Conservation (phyloP, 768 basidiomycete species). For the Vishniacozyma victoriae region DNA sequence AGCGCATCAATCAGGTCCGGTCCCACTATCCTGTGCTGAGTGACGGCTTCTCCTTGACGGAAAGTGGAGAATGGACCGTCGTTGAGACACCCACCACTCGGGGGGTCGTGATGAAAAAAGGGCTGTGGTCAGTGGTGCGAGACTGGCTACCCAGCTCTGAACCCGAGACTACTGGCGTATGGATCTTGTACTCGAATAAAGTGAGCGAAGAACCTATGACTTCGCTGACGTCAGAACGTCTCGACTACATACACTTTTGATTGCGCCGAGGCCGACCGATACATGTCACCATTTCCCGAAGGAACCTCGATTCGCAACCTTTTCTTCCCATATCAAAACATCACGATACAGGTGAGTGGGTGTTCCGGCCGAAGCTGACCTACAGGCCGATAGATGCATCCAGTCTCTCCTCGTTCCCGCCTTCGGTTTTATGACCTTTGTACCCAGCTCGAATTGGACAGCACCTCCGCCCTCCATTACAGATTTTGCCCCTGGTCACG, state of each 20-base stretch:
- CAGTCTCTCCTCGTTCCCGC: slow-evolving; percentile 60
- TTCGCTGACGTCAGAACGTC: slow-evolving; percentile 53
- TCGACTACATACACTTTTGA: slow-evolving; percentile 61
- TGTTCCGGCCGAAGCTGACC: slow-evolving; percentile 56
- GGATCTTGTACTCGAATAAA: slow-evolving; percentile 79
- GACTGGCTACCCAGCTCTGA: slow-evolving; percentile 48
- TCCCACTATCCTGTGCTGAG: slow-evolving; percentile 64
- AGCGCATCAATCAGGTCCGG: slow-evolving; percentile 71
- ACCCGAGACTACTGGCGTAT: slow-evolving; percentile 62
- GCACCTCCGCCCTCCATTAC: slow-evolving; percentile 67
- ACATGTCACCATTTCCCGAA: slow-evolving; percentile 67
- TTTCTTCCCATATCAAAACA: slow-evolving; percentile 75
- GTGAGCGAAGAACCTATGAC: background rate
- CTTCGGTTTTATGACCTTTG: slow-evolving; percentile 77
- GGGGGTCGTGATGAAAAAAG: slow-evolving; percentile 70
- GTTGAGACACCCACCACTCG: slow-evolving; percentile 76
- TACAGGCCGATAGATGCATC: slow-evolving; percentile 73
- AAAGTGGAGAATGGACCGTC: slow-evolving; percentile 79
- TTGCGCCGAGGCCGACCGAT: slow-evolving; percentile 61
- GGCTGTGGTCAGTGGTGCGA: slow-evolving; percentile 75
- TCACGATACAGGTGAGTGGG: slow-evolving; percentile 65
- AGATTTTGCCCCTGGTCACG: slow-evolving; percentile 78
- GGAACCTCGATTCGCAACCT: slow-evolving; percentile 64
- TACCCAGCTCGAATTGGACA: slow-evolving; percentile 64
- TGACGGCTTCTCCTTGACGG: slow-evolving; percentile 77